Evolutionary conservation across 2,329 filamentous ascomycete genomes (phyloP), one percentile per base, ranked within the genome.

Genomic region (Trichoderma brevicompactum): DNA sequence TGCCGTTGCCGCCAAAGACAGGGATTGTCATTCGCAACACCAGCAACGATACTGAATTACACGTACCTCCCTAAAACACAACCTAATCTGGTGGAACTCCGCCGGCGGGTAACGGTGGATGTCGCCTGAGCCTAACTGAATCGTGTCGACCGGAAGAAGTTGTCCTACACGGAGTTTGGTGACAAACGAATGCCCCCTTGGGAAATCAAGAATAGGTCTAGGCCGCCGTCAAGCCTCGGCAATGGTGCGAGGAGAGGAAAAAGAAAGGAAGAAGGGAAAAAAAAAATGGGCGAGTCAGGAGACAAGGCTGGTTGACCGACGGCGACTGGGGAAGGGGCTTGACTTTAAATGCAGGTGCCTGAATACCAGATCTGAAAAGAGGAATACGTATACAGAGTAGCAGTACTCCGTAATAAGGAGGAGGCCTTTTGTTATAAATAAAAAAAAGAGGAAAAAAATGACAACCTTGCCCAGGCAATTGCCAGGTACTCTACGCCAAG

Each of bases 21-120:
- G 46, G 59, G 59, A 50, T 63, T 44, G 23, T 5, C 23, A 28
- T 28, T 28, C 23, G 23, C 23, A 28, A 28, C 23, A 28, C 23
- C 23, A 28, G 23, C 23, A 32, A 19, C 36, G 41, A 32, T 34
- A 23, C 41, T 48, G 43, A 59, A 52, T 15, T 53, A 63, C 28
- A 63, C 56, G 46, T n/a, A 63, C 59, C 59, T 63, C 49, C 59
- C 49, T 63, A 41, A 63, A 63, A 46, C 13, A 46, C 59, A 54
- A 46, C 49, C 40, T 63, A 63, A 63, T 53, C 32, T 44, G 43
- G 48, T 54, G 59, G 49, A 63, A 44, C 59, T 63, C 59, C 40
- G 59, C 41, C 32, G 40, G 49, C 59, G 59, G 59, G 38, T 46
- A 46, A 52, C 40, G 59, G 49, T 44, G 49, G 49, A 36, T 53